Evolutionary conservation across 306 rosid genomes (phyloP), one percentile per base, ranked within the genome.

Genomic region (Castanea sativa): DNA sequence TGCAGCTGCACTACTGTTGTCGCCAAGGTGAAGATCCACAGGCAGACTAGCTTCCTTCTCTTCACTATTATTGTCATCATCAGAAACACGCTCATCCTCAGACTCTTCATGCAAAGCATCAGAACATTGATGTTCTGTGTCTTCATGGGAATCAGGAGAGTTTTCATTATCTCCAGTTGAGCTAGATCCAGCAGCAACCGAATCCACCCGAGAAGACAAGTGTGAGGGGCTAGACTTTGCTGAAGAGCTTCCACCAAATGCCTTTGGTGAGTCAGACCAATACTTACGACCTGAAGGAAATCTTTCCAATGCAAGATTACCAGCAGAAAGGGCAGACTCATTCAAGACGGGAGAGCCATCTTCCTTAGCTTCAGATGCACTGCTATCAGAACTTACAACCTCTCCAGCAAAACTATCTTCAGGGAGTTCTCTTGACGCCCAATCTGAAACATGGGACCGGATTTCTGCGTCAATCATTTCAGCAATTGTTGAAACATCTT

Each of bases 241-340:
- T 32, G 92, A 97, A 84, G 97, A 90, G 86, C 56, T 76, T 76
- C 85, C 92, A 73, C 87, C 83, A 32, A 69, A 35, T 73, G 79
- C 89, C 86, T 76, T 96, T 41, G 98, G 99, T 19, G 99, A 91
- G 81, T 93, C 93, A 13, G 87, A 88, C 99, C 99, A 96, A 73
- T 89, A 96, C 85, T 82, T 93, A 51, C 98, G 97, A 70, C 99
- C 99, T 35, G 99, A 96, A 78, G 93, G 93, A 81, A 91, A 84
- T 79, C 83, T 80, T 78, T 96, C 99, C 67, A 96, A 69, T 16
- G 96, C 84, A 79, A 96, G 94, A 74, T 29, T 85, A 64, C 79
- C 68, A 16, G 79, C 5, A 78, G 85, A 78, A 73, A 68, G 63
- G 45, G 52, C 0, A 45, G 85, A 77, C 55, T 84, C 93, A 57